phyloP scores from a whole-genome alignment of 1,139 yeast species.

The Debaryomycetaceae sp. region DNA sequence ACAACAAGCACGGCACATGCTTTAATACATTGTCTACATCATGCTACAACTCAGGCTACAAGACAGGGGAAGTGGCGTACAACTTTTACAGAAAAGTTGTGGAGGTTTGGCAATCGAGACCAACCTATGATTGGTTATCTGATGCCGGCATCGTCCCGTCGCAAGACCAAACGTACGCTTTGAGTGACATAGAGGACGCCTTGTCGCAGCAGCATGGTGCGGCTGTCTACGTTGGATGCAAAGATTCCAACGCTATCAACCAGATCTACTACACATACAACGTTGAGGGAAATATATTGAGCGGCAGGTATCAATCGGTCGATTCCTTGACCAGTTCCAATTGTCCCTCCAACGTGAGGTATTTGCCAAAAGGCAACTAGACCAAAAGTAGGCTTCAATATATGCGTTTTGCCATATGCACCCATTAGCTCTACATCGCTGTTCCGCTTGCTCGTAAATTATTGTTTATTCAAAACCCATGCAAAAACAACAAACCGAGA shows the following conservation, averaged over 20 bases:
- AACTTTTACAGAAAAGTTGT: constrained; percentile 31
- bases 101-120: constrained; percentile 30
- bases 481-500: constrained; percentile 19
- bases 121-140: constrained; percentile 31
- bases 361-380: constrained; percentile 22
- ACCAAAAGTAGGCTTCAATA: too few species aligned
- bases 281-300: constrained; percentile 32
- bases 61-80: constrained; percentile 28
- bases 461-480: constrained; percentile 33
- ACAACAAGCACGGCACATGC: constrained; percentile 43
- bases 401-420: too few species aligned
- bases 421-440: constrained; percentile 3
- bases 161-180: constrained; percentile 22
- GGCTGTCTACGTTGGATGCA: constrained; percentile 34
- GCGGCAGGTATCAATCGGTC: constrained; percentile 29
- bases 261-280: constrained; percentile 39
- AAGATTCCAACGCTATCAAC: constrained; percentile 24
- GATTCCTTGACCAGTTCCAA: constrained; percentile 21
- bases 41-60: constrained; percentile 30
- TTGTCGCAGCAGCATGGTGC: constrained; percentile 27
- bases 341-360: constrained; percentile 30
- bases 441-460: constrained; percentile 8
- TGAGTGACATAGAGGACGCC: constrained; percentile 27
- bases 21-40: constrained; percentile 35
- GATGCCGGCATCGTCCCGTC: constrained; percentile 33